phyloP scores from a whole-genome alignment of 169 alveolate species.

The Plasmodium vinckei region DNA sequence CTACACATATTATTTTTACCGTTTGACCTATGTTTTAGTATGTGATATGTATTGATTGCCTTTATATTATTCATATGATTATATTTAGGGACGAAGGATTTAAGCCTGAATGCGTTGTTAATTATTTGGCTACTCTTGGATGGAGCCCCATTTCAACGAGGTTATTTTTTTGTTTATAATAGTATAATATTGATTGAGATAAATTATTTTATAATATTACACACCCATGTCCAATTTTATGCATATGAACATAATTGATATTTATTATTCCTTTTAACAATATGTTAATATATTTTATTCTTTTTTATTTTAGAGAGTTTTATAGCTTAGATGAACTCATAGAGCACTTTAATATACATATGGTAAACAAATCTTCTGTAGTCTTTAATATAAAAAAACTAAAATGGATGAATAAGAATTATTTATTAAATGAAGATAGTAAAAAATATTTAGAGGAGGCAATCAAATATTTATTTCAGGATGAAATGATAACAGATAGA shows the following conservation, averaged over 20 bases:
- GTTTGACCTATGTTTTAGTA: too few species aligned
- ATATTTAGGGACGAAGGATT: constrained; percentile 48
- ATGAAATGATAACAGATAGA: constrained; percentile 14
- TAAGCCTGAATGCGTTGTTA: constrained; percentile 62
- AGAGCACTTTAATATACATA: constrained; percentile 22
- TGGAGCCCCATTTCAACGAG: constrained; percentile 62
- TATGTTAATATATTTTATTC: too few species aligned
- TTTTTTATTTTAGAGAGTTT: constrained; percentile 29
- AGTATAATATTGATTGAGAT: neutral
- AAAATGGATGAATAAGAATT: constrained; percentile 72
- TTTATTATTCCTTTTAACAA: neutral
- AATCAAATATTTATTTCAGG: constrained; percentile 25
- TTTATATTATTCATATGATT: too few species aligned
- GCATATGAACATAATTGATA: neutral
- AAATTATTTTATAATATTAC: neutral
- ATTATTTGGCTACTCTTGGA: constrained; percentile 64
- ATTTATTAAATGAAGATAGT: constrained; percentile 41
- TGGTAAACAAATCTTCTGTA: constrained; percentile 50
- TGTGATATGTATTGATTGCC: too few species aligned
- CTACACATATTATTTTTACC: too few species aligned
- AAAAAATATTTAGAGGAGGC: constrained; percentile 39
- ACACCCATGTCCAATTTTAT: neutral
- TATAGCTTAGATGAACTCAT: constrained; percentile 61
- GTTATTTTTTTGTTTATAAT: constrained; percentile 9
- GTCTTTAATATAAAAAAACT: constrained; percentile 66